These are phyloP conservation scores for Penicillium paradoxum DNA, from an alignment of 495 filamentous ascomycete genomes.

Conservation along the genomic window DNA sequence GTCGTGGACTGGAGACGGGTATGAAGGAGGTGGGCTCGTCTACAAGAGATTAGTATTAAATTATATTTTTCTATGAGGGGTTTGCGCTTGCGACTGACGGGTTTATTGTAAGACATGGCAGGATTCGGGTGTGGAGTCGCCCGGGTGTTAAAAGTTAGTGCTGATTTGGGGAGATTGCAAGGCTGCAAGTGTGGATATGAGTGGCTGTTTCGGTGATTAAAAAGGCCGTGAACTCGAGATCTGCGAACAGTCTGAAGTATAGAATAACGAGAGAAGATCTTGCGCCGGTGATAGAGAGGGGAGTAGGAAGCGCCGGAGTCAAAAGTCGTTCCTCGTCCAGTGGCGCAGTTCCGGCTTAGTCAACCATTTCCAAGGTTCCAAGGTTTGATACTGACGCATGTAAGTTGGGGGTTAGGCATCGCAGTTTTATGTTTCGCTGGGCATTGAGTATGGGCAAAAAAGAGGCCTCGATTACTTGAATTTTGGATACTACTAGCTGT, in stretches of 20 bases:
- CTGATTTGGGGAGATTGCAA: background rate
- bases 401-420: background rate
- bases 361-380: background rate
- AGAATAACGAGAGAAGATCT: background rate
- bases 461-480: slow-evolving; percentile 10
- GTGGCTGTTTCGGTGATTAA: background rate
- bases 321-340: background rate
- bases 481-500: slow-evolving; percentile 19
- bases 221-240: background rate
- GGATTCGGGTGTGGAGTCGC: background rate
- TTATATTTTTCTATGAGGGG: background rate
- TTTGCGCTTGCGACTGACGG: slow-evolving; percentile 20
- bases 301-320: background rate
- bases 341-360: slow-evolving; percentile 2
- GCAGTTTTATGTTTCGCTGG: background rate
- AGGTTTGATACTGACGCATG: background rate
- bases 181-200: background rate
- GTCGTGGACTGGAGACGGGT: slow-evolving; percentile 32
- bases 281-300: background rate
- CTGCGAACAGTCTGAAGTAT: background rate
- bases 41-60: slow-evolving; percentile 4
- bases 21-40: slow-evolving; percentile 40
- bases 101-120: slow-evolving; percentile 28
- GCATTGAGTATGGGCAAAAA: background rate
- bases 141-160: background rate